Conservation (phyloP, 2,329 filamentous ascomycete genomes). For the Fusarium paranaense region DNA sequence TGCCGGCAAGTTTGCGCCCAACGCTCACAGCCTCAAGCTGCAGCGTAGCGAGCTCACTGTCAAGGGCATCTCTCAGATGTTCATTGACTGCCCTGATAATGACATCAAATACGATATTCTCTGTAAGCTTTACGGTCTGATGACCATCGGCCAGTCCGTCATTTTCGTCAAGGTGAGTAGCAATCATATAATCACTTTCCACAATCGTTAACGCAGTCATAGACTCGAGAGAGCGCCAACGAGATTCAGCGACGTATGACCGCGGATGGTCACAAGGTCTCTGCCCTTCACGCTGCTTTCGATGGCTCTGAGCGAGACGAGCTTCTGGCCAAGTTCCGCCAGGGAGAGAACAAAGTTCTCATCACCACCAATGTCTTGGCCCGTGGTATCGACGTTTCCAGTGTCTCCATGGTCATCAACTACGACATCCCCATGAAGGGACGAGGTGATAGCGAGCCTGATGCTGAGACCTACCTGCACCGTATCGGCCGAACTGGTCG, state of each 20-base stretch:
- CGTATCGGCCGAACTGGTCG: constrained; percentile 96
- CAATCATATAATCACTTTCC: neutral
- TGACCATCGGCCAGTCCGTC: constrained; percentile 97
- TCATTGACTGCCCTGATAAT: constrained; percentile 89
- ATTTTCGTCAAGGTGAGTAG: constrained; percentile 89
- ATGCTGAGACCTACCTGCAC: constrained; percentile 96
- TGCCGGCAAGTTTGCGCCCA: constrained; percentile 85
- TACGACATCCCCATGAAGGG: constrained; percentile 88
- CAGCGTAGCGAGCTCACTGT: constrained; percentile 94
- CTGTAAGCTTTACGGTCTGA: constrained; percentile 92
- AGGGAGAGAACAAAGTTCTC: constrained; percentile 90
- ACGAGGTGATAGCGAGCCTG: constrained; percentile 82
- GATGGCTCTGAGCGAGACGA: constrained; percentile 86
- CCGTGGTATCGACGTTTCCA: constrained; percentile 92
- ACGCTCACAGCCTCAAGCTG: constrained; percentile 87
- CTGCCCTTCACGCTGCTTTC: constrained; percentile 87
- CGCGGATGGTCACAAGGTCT: constrained; percentile 90
- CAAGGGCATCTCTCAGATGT: constrained; percentile 97
- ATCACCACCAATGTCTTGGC: constrained; percentile 98
- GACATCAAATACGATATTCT: constrained; percentile 88
- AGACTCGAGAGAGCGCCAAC: constrained; percentile 87
- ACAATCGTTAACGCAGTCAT: constrained; percentile 25
- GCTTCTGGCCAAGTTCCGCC: constrained; percentile 88
- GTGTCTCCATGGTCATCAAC: constrained; percentile 97
- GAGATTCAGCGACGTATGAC: constrained; percentile 90